These are phyloP conservation scores for Macadamia tetraphylla DNA, from an alignment of 164 flowering plant species.

Conservation along the genomic window DNA sequence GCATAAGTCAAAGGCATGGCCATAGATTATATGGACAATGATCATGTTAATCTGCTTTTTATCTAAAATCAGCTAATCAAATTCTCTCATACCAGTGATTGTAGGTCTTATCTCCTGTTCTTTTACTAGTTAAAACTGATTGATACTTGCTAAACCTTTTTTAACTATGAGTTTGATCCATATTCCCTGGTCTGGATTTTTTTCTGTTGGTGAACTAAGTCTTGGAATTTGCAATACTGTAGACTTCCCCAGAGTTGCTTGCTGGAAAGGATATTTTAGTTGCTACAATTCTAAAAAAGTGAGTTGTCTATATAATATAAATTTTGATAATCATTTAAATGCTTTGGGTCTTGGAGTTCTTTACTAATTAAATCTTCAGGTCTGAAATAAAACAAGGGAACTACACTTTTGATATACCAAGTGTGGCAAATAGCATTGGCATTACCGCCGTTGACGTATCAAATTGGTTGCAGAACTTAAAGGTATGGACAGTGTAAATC, in stretches of 20 bases:
- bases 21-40: not conserved
- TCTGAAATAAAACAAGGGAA: slow-evolving; percentile 74
- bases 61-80: not conserved
- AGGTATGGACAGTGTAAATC: slow-evolving; percentile 40
- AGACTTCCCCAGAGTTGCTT: slow-evolving; percentile 71
- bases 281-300: slow-evolving; percentile 76
- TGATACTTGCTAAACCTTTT: not conserved
- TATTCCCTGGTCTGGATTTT: not conserved
- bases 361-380: slow-evolving; percentile 35
- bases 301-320: slow-evolving; percentile 12
- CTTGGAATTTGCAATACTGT: slow-evolving; percentile 22
- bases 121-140: not conserved
- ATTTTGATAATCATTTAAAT: not conserved
- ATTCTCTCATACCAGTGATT: not conserved
- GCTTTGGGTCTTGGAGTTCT: slow-evolving; percentile 5
- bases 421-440: slow-evolving; percentile 65
- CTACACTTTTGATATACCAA: slow-evolving; percentile 75
- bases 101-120: too few relatives aligned
- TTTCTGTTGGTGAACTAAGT: not conserved
- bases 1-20: not conserved
- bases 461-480: slow-evolving; percentile 55
- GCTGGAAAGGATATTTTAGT: slow-evolving; percentile 57
- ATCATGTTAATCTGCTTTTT: not conserved
- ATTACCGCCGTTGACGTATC: slow-evolving; percentile 40
- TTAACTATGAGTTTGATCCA: not conserved